Evolutionary conservation across 2,329 filamentous ascomycete genomes (phyloP), one percentile per base, ranked within the genome.

Genomic region (Didymella lethalis): DNA sequence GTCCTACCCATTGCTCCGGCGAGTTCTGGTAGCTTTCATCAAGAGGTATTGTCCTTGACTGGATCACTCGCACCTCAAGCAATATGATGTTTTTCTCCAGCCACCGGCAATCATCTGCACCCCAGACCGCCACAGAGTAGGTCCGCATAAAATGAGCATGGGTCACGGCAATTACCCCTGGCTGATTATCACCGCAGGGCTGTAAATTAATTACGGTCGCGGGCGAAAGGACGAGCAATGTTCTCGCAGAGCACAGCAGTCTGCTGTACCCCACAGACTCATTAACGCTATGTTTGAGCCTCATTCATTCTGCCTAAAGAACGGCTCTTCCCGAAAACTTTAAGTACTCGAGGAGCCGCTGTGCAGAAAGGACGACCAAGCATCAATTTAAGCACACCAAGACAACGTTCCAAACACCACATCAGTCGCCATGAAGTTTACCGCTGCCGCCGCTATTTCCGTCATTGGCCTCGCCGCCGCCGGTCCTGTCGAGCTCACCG

Each of bases 281-380:
- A 64, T 67, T 63, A 67, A 62, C 49, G 48, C 10, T 38, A 46
- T 64, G 59, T 62, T 60, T 54, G 57, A 62, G 48, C 44, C 23
- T 32, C 23, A 43, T 38, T 40, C 45, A 70, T 76, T 76, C 64
- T 76, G 72, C 72, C 72, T 75, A 75, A 75, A 74, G 59, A 64
- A 41, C 49, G 36, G 47, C 36, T 57, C 36, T 23, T 18, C n/a
- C 10, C 40, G 18, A 34, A 46, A 18, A 25, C 31, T 54, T 54
- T 41, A 57, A 52, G 41, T 57, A 58, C 55, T 32, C 64, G 61
- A 64, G 67, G 68, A 71, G n/a, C 54, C 47, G 53, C 62, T 63
- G 55, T 57, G 54, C 54, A 66, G 47, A 51, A 5, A 38, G 50
- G 25, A 61, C 52, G 62, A 58, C 28, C 64, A 67, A 52, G 45